Evolutionary conservation across 208 protist species (phyloP).

Genomic region (Lotmaria passim): DNA sequence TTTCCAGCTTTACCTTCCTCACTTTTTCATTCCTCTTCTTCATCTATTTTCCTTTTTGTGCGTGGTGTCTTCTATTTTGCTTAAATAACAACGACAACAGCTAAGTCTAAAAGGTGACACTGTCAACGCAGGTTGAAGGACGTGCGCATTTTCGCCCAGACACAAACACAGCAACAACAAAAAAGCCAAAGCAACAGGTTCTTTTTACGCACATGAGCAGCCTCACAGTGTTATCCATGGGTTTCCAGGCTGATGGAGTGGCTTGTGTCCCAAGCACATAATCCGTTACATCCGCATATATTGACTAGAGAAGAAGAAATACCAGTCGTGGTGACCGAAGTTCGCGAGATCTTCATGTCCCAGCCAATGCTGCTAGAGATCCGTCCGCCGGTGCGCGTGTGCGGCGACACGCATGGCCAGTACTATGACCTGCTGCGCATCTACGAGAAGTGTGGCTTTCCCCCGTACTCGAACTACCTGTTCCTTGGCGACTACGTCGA

Average conservation of each 20-base stretch:
- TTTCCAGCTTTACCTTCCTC: neutral
- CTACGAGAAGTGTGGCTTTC: slow-evolving; percentile 99
- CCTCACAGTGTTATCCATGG: no score
- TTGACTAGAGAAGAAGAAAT: slow-evolving; percentile 89
- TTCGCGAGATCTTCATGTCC: slow-evolving; percentile 89
- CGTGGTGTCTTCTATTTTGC: neutral
- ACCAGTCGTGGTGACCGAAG: slow-evolving; percentile 52
- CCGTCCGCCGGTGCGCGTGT: slow-evolving; percentile 84
- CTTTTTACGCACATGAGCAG: no score
- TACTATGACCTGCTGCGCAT: slow-evolving; percentile 99
- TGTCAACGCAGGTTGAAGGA: no score
- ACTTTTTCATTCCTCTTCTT: neutral
- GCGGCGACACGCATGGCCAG: slow-evolving; percentile 99
- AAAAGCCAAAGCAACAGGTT: no score
- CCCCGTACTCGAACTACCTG: slow-evolving; percentile 99
- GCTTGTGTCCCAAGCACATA: no score
- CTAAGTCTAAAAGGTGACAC: no score
- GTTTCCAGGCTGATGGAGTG: no score
- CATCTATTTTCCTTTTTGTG: neutral
- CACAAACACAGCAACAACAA: no score
- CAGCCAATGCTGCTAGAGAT: slow-evolving; percentile 92
- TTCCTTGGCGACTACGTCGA: slow-evolving; percentile 99
- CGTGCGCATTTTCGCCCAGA: no score
- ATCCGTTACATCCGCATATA: slow-evolving; percentile 74
- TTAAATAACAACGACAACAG: no score